Conservation (phyloP, 768 basidiomycete genomes). For the Hericium alpestre region DNA sequence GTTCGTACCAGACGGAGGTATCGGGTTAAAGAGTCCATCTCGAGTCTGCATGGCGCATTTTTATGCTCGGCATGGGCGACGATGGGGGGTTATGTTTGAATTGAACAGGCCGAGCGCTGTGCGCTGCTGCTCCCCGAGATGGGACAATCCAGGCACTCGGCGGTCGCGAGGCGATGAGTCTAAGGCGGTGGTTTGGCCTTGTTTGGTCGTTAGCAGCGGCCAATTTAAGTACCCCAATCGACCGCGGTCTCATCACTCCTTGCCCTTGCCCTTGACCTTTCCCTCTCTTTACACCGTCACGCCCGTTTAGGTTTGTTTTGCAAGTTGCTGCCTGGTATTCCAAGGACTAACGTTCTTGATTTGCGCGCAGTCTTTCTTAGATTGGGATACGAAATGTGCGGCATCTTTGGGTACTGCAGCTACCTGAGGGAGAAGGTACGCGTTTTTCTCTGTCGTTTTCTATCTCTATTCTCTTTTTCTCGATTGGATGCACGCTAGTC, state of each 20-base stretch:
- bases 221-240: neutral
- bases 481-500: too few relatives aligned
- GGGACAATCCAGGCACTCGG: neutral
- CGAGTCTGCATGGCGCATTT: too few relatives aligned
- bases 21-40: too few relatives aligned
- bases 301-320: neutral
- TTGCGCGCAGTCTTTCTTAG: neutral
- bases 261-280: neutral
- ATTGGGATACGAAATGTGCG: slow-evolving; percentile 50
- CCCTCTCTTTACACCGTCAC: neutral
- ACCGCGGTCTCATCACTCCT: neutral
- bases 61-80: too few relatives aligned
- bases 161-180: neutral
- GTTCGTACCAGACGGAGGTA: too few relatives aligned
- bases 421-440: slow-evolving; percentile 89
- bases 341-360: neutral
- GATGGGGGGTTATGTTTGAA: too few relatives aligned
- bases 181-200: neutral
- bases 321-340: too few relatives aligned
- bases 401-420: slow-evolving; percentile 95
- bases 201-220: neutral
- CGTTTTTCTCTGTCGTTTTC: neutral
- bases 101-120: neutral
- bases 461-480: neutral
- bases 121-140: neutral